Conservation (phyloP, 495 filamentous ascomycete species). For the Tuber melanosporum region DNA sequence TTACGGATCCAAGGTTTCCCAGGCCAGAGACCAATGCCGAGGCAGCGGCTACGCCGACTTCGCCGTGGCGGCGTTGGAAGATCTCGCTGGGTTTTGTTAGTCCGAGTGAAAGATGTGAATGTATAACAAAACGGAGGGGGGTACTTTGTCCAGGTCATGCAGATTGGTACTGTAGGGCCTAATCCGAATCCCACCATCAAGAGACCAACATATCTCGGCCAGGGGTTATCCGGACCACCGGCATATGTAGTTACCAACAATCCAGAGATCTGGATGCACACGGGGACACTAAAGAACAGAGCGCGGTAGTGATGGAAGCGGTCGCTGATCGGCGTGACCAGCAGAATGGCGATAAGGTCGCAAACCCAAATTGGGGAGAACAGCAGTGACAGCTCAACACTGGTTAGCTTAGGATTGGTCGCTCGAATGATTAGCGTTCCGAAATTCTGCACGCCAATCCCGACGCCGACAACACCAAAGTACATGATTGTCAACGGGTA, state of each 20-base stretch:
- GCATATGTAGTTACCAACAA: constrained; percentile 75
- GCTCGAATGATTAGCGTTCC: constrained; percentile 76
- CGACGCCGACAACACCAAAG: constrained; percentile 87
- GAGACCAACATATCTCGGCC: constrained; percentile 83
- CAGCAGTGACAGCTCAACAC: constrained; percentile 70
- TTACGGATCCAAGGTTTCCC: constrained; percentile 75
- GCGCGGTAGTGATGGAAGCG: constrained; percentile 76
- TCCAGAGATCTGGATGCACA: constrained; percentile 73
- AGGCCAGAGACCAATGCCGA: constrained; percentile 77
- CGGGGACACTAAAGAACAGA: constrained; percentile 71
- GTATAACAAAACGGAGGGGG: neutral
- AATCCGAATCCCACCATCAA: constrained; percentile 86
- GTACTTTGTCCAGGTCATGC: constrained; percentile 77
- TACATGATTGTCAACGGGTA: constrained; percentile 87
- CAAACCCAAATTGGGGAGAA: constrained; percentile 84
- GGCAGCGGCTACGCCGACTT: constrained; percentile 86
- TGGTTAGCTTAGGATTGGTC: constrained; percentile 64
- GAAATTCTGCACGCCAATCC: constrained; percentile 81
- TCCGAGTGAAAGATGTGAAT: neutral
- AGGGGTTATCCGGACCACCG: constrained; percentile 56
- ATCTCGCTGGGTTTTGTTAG: constrained; percentile 52
- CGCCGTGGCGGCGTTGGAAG: constrained; percentile 81
- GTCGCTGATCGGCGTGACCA: constrained; percentile 79
- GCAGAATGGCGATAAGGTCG: constrained; percentile 79
- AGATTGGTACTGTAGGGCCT: constrained; percentile 83